Percentiles rank a stretch among this genome's conserved stretches.
These are phyloP conservation scores for Nemophila menziesii DNA, from an alignment of 257 asterid genomes.

Conservation along the genomic window DNA sequence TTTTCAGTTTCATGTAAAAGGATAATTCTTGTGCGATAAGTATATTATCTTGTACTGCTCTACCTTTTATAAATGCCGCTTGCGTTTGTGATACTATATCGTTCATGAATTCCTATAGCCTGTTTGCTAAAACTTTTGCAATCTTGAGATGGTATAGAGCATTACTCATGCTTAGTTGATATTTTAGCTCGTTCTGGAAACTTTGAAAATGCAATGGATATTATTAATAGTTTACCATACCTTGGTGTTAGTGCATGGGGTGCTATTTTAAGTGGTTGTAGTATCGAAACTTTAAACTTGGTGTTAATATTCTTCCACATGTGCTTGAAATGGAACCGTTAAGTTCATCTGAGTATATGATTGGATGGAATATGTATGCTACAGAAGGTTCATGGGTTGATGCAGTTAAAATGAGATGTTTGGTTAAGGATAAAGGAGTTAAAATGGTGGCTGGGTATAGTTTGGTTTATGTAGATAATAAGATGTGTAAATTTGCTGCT, in stretches of 20 bases:
- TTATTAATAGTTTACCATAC: constrained; percentile 40
- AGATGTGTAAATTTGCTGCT: constrained; percentile 35
- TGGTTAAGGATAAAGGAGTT: constrained; percentile 48
- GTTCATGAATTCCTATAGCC: no score
- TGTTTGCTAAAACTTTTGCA: no score
- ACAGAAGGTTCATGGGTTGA: constrained; percentile 53
- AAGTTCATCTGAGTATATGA: constrained; percentile 56
- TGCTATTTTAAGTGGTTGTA: constrained; percentile 69
- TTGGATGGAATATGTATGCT: constrained; percentile 58
- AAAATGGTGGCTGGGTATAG: constrained; percentile 56
- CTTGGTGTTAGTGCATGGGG: constrained; percentile 78
- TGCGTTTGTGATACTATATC: no score
- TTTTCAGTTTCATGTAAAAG: no score
- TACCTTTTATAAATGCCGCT: no score
- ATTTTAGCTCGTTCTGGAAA: constrained; percentile 80
- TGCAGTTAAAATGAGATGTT: constrained; percentile 49
- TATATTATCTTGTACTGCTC: no score
- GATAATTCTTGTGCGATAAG: no score
- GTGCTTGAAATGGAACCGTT: constrained; percentile 73
- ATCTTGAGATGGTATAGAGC: constrained; percentile 43
- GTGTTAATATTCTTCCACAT: constrained; percentile 29
- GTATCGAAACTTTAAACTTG: constrained; percentile 30
- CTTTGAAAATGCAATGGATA: constrained; percentile 50
- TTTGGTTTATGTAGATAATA: constrained; percentile 40
- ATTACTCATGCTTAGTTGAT: constrained; percentile 79